Conservation (phyloP, 2,329 filamentous ascomycete species). For the Hypoxylon sp. region DNA sequence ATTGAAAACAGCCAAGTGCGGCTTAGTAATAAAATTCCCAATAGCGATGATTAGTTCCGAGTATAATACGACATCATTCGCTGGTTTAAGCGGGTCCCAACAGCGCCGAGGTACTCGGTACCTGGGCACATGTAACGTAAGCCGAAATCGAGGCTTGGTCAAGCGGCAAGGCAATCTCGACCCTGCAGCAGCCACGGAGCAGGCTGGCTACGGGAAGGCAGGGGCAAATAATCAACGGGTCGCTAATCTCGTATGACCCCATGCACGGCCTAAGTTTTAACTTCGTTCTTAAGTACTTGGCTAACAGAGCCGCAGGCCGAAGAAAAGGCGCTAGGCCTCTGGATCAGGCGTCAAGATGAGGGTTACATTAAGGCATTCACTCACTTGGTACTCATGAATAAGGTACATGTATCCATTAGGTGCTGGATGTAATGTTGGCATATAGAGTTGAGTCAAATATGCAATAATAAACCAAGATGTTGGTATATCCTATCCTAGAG, state of each 20-base stretch:
- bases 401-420: neutral
- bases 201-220: constrained; percentile 6
- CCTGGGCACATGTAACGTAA: constrained; percentile 4
- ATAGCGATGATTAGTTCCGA: neutral
- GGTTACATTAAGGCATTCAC: constrained; percentile 1
- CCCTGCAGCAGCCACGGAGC: constrained; percentile 7
- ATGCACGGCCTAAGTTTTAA: constrained; percentile 9
- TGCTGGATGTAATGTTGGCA: neutral
- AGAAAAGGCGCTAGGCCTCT: constrained; percentile 9
- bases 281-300: neutral
- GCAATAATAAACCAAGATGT: constrained; percentile 1
- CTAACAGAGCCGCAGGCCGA: constrained; percentile 9
- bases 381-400: constrained; percentile 2
- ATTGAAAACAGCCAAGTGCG: neutral
- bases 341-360: constrained; percentile 25
- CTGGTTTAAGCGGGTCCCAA: neutral
- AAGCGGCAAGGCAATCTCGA: constrained; percentile 12
- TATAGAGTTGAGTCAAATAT: constrained; percentile 2
- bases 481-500: constrained; percentile 11
- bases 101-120: neutral
- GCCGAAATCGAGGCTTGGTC: neutral
- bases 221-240: constrained; percentile 9
- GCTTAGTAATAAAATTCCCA: neutral
- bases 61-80: neutral
- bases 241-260: constrained; percentile 7